Base-by-base conservation (phyloP, 2,329 filamentous ascomycete genomes). In the Alternaria panax region DNA sequence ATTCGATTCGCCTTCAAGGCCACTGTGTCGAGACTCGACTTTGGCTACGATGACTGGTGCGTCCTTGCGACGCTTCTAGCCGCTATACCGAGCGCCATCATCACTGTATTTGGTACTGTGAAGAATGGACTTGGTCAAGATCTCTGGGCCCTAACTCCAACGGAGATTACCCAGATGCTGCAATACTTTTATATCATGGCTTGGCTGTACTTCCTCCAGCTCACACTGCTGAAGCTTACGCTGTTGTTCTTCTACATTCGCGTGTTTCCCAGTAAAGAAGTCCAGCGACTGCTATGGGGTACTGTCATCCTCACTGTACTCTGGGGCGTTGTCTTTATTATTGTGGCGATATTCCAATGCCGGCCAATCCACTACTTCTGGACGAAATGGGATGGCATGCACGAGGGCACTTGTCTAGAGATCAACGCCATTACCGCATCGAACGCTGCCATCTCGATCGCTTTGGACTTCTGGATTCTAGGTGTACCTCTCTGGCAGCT, bases 71-170 rank as follows among this genome's bases (percentile, higher is more conserved):
- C 70, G 4, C 46, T 70, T 30, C 51, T 74, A 14, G 41, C 61
- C 5, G 65, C 69, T 7, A 54, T 67, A 11, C 70, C 75, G 5
- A 71, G 66, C 36, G 70, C 73, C 18, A 60, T 75, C 27, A 62
- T 75, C 24, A 74, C 63, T 8, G 66, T 70, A 8, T 62, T 58
- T 25, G 70, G 70, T 8, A 70, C 66, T 22, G 55, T 66, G 9
- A 63, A 63, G 42, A 65, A 71, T 32, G 85, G 85, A 1, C 72
- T 86, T 7, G 84, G 85, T 1, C 78, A 72, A 24, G 84, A 87
- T 52, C 78, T 86, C 27, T 87, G 84, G 84, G 82, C 82, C 0
- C 61, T 87, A 6, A 60, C 71, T 0, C 70, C 76, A 0, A 64
- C 75, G 0, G 64, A 80, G 24, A 80, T 87, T 36, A 83, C 80